Evolutionary conservation across 2,329 filamentous ascomycete species (phyloP), one percentile per base, ranked within the genome.

Genomic region (Sporothrix pallida): DNA sequence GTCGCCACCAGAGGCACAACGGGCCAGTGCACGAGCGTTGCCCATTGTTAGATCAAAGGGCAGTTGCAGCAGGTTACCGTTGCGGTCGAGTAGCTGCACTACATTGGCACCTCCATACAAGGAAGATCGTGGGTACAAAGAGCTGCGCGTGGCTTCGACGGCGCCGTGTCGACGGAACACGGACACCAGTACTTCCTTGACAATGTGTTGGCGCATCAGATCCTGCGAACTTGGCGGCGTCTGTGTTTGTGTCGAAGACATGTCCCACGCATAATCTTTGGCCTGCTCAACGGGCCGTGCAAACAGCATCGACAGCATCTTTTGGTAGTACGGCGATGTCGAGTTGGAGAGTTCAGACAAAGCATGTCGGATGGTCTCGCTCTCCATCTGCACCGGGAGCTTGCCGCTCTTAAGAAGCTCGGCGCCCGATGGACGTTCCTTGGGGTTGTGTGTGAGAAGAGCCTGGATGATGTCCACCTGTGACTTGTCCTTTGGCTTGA

Each of bases 21-120:
- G 91, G 5, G 95, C 94, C 71, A 99, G 88, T 73, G 91, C 90
- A 72, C 95, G 89, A 31, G 96, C 96, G 80, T 97, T 91, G 1
- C 95, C 94, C 76, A 98, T 86, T 1, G 94, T 97, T 26, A 98
- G 85, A 81, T 99, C 96, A 78, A 93, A 98, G 0, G 96, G 96
- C n/a, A 99, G 84, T 80, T 99, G 96, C 8, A 98, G 86, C 1
- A 98, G 86, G n/a, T 92, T 95, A 2, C 95, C 96, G 75, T 91
- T 93, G 1, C 90, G 86, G 80, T 97, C 94, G 37, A 99, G 85
- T 15, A 98, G 83, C 75, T 93, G 91, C 17, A 97, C 92, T 15
- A 92, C 91, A 77, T 93, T 93, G 69, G 87, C 80, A 82, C 86
- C 84, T 82, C 87, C 84, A 79, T 98, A 98, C 79, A 95, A 91